Evolutionary conservation across 2,329 filamentous ascomycete species (phyloP), one percentile per base, ranked within the genome.

Genomic region (Fusarium pseudonygamai): DNA sequence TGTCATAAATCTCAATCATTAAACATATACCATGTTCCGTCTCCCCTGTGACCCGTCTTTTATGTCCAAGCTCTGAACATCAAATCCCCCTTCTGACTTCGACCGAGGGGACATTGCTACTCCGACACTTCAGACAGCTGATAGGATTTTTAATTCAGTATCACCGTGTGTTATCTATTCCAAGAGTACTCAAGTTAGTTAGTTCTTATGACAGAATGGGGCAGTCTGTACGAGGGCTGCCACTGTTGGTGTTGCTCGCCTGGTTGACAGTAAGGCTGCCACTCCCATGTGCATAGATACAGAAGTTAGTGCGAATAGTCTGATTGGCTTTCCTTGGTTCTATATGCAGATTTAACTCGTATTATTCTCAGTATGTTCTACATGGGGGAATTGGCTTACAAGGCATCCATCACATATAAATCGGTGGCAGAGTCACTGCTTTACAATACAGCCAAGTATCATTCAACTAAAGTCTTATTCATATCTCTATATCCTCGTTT

Each of bases 291-390:
- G 22, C 15, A 20, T 1, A n/a, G 22, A 4, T 0, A n/a, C 46
- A n/a, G 11, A n/a, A 32, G 3, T 3, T 3, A 13, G 5, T 18
- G 0, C 13, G 11, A 11, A 30, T 2, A n/a, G 4, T 16, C 4
- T 13, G 0, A 1, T 12, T 32, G 5, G 11, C 3, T 3, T 49
- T n/a, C 22, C 6, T 3, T 30, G 13, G 9, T 0, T 30, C 1
- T 13, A 6, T 5, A 7, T n/a, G 9, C 0, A 16, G 13, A 8
- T 16, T 12, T 15, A 47, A 12, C 28, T n/a, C 10, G 20, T 16
- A n/a, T 9, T 12, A 2, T n/a, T 47, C 14, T 16, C 2, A 16
- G 5, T 3, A n/a, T 18, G 3, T n/a, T 6, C 15, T 12, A 11
- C 12, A 49, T 20, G 4, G 20, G 15, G 13, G 13, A 4, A 9